Percentiles rank a stretch among this genome's conserved stretches.
These are phyloP conservation scores for Coccomyxa subellipsoidea DNA, from an alignment of 163 green algal genomes.

Conservation along the genomic window DNA sequence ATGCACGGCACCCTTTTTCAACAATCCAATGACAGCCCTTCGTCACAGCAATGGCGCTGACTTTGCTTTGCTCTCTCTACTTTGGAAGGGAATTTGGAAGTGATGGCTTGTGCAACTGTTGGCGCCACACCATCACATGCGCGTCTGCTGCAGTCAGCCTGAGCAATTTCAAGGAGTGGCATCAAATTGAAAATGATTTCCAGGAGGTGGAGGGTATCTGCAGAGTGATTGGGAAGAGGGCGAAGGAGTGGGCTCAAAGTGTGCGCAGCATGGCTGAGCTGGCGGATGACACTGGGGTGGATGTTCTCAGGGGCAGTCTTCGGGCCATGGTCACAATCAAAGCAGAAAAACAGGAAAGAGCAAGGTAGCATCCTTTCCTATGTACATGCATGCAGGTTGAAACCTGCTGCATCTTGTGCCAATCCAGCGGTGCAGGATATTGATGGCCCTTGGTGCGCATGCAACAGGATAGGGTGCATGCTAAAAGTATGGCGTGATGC, in stretches of 20 bases:
- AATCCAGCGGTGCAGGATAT: no score
- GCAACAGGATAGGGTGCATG: no score
- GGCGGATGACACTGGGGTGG: slow-evolving; percentile 72
- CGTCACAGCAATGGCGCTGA: no score
- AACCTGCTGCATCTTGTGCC: neutral
- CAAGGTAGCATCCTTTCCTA: neutral
- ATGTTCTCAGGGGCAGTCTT: slow-evolving; percentile 47
- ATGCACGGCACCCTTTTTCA: neutral
- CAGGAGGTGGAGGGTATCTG: slow-evolving; percentile 63
- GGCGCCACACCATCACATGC: neutral
- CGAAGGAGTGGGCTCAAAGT: slow-evolving; percentile 64
- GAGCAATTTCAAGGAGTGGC: neutral
- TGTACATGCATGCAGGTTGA: neutral
- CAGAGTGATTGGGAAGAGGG: slow-evolving; percentile 62
- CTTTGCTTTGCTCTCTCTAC: no score
- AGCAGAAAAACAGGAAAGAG: slow-evolving; percentile 54
- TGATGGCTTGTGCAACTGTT: neutral
- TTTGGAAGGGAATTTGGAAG: slow-evolving; percentile 34
- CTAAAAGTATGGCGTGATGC: no score
- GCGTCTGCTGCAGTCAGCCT: neutral
- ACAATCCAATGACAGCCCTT: neutral
- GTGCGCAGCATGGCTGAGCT: slow-evolving; percentile 65
- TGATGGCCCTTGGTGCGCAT: no score
- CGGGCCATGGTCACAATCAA: slow-evolving; percentile 55
- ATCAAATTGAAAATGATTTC: neutral